Evolutionary conservation across 345 rosid species (phyloP).

Genomic region (Populus alba): DNA sequence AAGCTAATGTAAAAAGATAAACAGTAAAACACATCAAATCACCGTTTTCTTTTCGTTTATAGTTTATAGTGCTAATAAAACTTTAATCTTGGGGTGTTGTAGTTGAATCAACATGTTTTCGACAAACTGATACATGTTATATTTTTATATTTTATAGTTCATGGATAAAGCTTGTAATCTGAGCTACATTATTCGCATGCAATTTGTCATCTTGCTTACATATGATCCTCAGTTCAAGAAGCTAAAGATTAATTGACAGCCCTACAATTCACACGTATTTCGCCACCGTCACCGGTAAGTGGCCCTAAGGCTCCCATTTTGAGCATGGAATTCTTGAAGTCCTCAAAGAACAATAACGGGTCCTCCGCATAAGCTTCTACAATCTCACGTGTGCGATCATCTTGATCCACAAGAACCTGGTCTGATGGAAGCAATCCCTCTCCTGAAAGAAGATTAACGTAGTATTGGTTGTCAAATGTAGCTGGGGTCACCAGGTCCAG

Average conservation of each 20-base stretch:
- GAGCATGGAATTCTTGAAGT: conserved; percentile 61
- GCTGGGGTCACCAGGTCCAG: conserved; percentile 72
- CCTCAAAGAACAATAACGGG: conserved; percentile 50
- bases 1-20: too few species aligned
- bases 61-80: too few species aligned
- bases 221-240: background rate
- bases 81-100: too few species aligned
- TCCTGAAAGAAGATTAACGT: conserved; percentile 62
- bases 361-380: conserved; percentile 57
- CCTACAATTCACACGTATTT: conserved; percentile 55
- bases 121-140: background rate
- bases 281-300: conserved; percentile 28
- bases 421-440: conserved; percentile 82
- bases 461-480: conserved; percentile 85
- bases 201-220: background rate
- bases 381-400: conserved; percentile 44
- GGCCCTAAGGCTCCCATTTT: conserved; percentile 56
- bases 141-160: too few species aligned
- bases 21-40: too few species aligned
- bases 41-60: too few species aligned
- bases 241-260: conserved; percentile 26
- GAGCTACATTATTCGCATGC: background rate
- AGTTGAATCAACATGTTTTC: too few species aligned
- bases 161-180: background rate
- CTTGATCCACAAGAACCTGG: conserved; percentile 52